phyloP scores from a whole-genome alignment of 257 asterid species.

The Voacanga thouarsii region DNA sequence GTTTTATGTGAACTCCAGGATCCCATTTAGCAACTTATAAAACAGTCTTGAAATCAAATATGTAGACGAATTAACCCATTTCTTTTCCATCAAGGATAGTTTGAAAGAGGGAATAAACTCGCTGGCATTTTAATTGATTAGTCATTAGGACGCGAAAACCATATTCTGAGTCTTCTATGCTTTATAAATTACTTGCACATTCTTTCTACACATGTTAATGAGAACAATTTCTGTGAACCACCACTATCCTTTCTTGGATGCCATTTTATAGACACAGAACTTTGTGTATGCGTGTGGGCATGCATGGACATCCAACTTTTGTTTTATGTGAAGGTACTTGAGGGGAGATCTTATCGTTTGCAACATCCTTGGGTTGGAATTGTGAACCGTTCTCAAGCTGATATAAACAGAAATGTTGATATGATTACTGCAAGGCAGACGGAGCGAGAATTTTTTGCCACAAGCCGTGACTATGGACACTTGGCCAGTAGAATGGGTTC shows the following conservation, averaged over 20 bases:
- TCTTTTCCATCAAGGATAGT: neutral
- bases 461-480: constrained; percentile 38
- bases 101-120: neutral
- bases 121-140: neutral
- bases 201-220: neutral
- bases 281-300: neutral
- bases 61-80: neutral
- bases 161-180: neutral
- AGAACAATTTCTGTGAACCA: neutral
- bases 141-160: neutral
- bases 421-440: constrained; percentile 35
- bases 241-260: neutral
- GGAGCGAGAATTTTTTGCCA: constrained; percentile 40
- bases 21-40: neutral
- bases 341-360: constrained; percentile 42
- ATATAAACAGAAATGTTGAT: constrained; percentile 35
- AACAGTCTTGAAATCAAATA: neutral
- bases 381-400: constrained; percentile 48
- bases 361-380: constrained; percentile 51
- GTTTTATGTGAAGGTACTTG: constrained; percentile 32
- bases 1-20: neutral
- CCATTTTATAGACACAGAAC: neutral
- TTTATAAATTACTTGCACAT: neutral
- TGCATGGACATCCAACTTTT: neutral
- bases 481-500: constrained; percentile 43